Percentiles rank a stretch among this genome's conserved stretches.
Conservation (phyloP, 2,329 filamentous ascomycete genomes). For the Aspergillus pseudonomiae region DNA sequence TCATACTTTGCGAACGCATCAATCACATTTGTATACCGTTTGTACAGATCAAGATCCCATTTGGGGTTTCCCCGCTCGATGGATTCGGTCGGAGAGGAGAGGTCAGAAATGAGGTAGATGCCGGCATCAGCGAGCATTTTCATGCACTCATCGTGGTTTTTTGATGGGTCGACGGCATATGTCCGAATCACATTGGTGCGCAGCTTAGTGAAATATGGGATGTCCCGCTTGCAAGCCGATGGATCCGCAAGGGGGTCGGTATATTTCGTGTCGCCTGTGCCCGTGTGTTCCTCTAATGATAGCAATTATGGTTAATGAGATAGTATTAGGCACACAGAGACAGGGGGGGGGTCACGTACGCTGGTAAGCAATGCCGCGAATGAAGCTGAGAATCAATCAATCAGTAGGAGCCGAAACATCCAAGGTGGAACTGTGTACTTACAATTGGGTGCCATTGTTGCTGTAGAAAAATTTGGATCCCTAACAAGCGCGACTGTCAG, state of each 20-base stretch:
- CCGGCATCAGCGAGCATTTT: slow-evolving; percentile 75
- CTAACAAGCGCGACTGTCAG: not conserved
- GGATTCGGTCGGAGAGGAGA: slow-evolving; percentile 77
- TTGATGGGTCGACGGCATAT: slow-evolving; percentile 82
- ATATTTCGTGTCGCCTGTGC: slow-evolving; percentile 53
- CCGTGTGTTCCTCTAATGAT: slow-evolving; percentile 43
- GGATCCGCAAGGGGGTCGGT: slow-evolving; percentile 79
- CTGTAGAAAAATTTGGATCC: slow-evolving; percentile 3
- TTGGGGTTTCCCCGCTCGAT: slow-evolving; percentile 79
- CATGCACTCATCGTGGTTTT: slow-evolving; percentile 85
- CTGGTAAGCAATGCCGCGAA: slow-evolving; percentile 95
- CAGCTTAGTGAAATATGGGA: slow-evolving; percentile 76
- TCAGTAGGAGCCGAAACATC: not conserved
- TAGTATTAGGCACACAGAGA: not conserved
- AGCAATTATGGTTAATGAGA: slow-evolving; percentile 42
- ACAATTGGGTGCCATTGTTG: slow-evolving; percentile 6
- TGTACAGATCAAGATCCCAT: slow-evolving; percentile 79
- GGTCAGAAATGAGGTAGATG: slow-evolving; percentile 93
- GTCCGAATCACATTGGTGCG: slow-evolving; percentile 92
- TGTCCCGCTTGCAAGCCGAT: slow-evolving; percentile 75
- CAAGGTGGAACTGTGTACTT: not conserved
- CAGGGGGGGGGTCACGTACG: slow-evolving; percentile 43
- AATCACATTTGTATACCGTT: slow-evolving; percentile 80
- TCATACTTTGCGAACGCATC: slow-evolving; percentile 79
- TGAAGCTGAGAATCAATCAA: slow-evolving; percentile 57